Conservation (phyloP, 768 basidiomycete genomes). For the Pleurotus ostreatus region DNA sequence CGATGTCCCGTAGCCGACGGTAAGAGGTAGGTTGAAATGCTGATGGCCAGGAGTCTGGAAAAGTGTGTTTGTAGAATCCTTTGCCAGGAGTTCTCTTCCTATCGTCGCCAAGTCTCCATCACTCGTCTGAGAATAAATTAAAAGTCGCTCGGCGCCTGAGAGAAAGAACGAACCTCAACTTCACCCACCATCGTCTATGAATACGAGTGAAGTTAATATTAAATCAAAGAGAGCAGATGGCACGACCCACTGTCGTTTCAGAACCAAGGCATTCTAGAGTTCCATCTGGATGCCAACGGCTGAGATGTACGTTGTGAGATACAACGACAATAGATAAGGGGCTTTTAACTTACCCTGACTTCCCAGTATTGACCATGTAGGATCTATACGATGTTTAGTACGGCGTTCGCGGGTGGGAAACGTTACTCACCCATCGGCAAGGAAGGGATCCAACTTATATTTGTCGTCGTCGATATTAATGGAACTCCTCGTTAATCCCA, state of each 20-base stretch:
- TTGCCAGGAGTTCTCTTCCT: not conserved
- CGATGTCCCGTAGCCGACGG: too few relatives aligned
- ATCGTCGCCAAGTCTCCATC: too few relatives aligned
- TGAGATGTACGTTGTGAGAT: not conserved
- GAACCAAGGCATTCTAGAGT: slow-evolving; percentile 51
- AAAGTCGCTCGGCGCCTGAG: not conserved
- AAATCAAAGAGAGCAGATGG: too few relatives aligned
- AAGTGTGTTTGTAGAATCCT: not conserved
- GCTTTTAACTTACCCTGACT: slow-evolving; percentile 31
- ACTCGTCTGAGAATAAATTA: not conserved
- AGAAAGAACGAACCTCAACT: not conserved
- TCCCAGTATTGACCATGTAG: slow-evolving; percentile 65
- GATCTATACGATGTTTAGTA: slow-evolving; percentile 19
- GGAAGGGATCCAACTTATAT: slow-evolving; percentile 48
- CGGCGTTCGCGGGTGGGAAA: not conserved
- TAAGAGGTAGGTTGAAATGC: not conserved
- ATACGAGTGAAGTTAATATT: too few relatives aligned
- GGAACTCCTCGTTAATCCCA: slow-evolving; percentile 51
- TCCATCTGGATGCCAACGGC: slow-evolving; percentile 46
- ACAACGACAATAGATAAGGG: not conserved
- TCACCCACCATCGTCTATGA: too few relatives aligned
- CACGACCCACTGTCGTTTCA: too few relatives aligned
- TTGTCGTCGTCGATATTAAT: slow-evolving; percentile 49
- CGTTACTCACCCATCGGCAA: slow-evolving; percentile 27
- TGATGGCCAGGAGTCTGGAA: not conserved